Evolutionary conservation across 2,329 filamentous ascomycete species (phyloP), one percentile per base, ranked within the genome.

Genomic region (Dactylella cylindrospora): DNA sequence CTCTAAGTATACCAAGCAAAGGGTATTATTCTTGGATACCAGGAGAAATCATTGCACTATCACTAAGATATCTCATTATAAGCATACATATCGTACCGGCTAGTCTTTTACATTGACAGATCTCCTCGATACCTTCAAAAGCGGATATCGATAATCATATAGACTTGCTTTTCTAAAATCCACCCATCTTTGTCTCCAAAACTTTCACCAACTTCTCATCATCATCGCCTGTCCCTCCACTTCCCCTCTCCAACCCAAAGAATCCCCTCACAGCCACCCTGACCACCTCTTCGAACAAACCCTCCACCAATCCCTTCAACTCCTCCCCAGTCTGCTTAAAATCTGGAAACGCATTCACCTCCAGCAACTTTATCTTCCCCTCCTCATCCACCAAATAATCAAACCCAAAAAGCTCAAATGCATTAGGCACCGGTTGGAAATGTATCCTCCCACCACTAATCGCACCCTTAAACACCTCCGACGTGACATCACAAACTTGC

Each of bases 261-360:
- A 93, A 93, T 1, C 79, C 72, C 73, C 75, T 74, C 1, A 95
- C 80, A 1, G 78, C 87, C 66, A 79, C 75, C 52, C 82, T 77
- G 33, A 95, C 77, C 17, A 88, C 84, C 8, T 82, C 86, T 68
- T 82, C 79, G 78, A 94, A 93, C 67, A 98, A 77, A 5, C 84
- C 85, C 15, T 77, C 80, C 19, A 98, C 84, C 32, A 97, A 73
- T 0, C 75, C 80, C 70, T 79, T 82, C 66, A 95, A 73, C 53
- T 86, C 84, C 5, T 79, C 79, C 0, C 93, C 93, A 12, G 90
- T 95, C 80, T 97, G 91, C 70, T 81, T 84, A 71, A 97, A 97
- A 75, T 98, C 93, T 7, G 93, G 93, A 74, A 95, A 98, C 0
- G 91, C 88, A 76, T 98, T 98, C 25, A 95, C 81, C 76, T 98